Base-by-base conservation (phyloP, 305 asterid genomes). In the Euphrasia arctica region DNA sequence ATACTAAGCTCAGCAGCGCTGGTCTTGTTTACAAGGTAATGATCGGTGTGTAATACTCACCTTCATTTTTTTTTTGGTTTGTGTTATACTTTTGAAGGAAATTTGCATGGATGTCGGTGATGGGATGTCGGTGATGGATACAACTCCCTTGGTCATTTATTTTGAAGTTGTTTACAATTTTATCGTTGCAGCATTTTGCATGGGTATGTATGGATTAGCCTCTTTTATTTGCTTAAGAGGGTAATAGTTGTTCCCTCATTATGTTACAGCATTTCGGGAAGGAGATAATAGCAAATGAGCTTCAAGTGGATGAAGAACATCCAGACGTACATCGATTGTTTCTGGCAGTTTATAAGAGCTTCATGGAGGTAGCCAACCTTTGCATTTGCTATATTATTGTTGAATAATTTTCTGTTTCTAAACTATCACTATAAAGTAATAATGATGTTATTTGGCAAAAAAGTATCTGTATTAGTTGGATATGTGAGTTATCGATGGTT, bases 231-330 rank as follows among this genome's bases (percentile, higher is more conserved):
- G 27, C 27, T 25, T 25, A 25, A 25, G 27, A 25, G 27, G 27
- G 27, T 25, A 25, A 25, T 25, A 25, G 27, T 25, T 25, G 27
- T 25, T 25, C 27, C 27, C 28, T 45, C 1, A 0, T 60, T 45
- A 36, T 64, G 14, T 69, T 39, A 51, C 68, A 83, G 96, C 94
- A 88, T 72, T 88, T 72, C 70, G 96, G 96, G 58, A 85, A 80
- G 73, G 97, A 93, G 80, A 88, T 93, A 32, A 90, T 90, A 60
- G 96, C 96, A 4, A 90, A 86, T 77, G 95, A 89, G 84, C 95
- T 91, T 71, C 85, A 80, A 65, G 92, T 88, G 72, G 83, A 80
- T 51, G 85, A 83, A 74, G 87, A 80, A 61, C 95, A 93, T 66
- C 89, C 95, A 0, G 95, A 90, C 14, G 97, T 90, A 66, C 87